Evolutionary conservation across 164 flowering plant genomes (phyloP).

Genomic region (Magnolia officinalis): DNA sequence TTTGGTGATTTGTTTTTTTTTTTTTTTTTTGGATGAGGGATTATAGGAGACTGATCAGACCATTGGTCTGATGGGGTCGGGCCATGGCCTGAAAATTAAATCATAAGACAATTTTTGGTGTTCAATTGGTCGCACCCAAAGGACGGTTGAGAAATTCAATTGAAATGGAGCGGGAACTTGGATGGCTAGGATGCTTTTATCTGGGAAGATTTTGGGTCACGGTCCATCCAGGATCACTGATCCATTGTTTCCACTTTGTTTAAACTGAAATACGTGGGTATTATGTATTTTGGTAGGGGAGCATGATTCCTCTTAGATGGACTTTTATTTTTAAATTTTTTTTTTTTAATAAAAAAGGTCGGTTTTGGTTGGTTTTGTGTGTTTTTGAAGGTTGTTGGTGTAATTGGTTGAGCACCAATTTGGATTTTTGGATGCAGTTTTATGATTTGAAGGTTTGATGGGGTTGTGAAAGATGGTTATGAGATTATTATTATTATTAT

Average conservation of each 20-base stretch:
- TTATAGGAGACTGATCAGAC: too few relatives aligned
- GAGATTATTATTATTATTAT: not conserved
- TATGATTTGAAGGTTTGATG: not conserved
- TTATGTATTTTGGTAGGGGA: not conserved
- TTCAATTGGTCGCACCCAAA: too few relatives aligned
- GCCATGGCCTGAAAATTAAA: too few relatives aligned
- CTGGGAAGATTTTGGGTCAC: too few relatives aligned
- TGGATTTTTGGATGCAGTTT: not conserved
- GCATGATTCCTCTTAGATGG: too few relatives aligned
- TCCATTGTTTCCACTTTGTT: too few relatives aligned
- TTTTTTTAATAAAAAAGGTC: not conserved
- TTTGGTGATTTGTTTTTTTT: not conserved
- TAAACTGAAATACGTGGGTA: not conserved
- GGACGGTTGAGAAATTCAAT: too few relatives aligned
- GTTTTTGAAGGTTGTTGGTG: slow-evolving; percentile 6
- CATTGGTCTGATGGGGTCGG: too few relatives aligned
- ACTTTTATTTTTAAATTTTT: not conserved
- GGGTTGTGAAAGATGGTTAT: not conserved
- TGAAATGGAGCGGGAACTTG: too few relatives aligned
- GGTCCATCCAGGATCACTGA: too few relatives aligned
- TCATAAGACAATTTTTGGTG: too few relatives aligned
- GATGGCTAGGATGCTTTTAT: too few relatives aligned
- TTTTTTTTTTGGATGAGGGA: not conserved
- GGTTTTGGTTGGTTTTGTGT: not conserved
- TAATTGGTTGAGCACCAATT: not conserved